Evolutionary conservation across 2,329 filamentous ascomycete genomes (phyloP).

Genomic region (Colletotrichum neosansevieriae): DNA sequence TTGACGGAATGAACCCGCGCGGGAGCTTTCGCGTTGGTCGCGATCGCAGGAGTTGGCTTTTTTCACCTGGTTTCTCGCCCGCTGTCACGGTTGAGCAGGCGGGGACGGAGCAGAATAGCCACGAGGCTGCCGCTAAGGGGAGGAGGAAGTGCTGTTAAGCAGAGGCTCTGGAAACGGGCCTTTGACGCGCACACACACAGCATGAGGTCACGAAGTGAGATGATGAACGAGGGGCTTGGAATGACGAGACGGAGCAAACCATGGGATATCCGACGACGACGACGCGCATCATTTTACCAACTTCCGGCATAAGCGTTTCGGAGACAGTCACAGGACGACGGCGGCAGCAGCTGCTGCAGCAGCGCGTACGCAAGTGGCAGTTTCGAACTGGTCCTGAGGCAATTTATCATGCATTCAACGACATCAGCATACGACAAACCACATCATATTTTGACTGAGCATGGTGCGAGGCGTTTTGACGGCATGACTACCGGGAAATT

Average conservation of each 20-base stretch:
- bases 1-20: slow-evolving; percentile 61
- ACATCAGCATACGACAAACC: slow-evolving; percentile 19
- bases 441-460: slow-evolving; percentile 5
- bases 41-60: slow-evolving; percentile 70
- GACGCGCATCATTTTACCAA: not conserved
- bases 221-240: not conserved
- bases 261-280: not conserved
- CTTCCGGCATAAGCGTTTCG: not conserved
- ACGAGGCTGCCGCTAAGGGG: slow-evolving; percentile 40
- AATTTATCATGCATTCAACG: slow-evolving; percentile 8
- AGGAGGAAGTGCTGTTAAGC: slow-evolving; percentile 46
- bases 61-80: slow-evolving; percentile 66
- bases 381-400: slow-evolving; percentile 4
- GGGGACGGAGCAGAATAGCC: slow-evolving; percentile 45
- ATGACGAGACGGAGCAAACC: not conserved
- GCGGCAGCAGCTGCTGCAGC: not conserved
- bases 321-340: not conserved
- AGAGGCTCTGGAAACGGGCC: not conserved
- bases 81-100: slow-evolving; percentile 62
- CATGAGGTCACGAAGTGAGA: slow-evolving; percentile 9
- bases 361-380: no score
- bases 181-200: not conserved
- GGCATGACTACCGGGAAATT: not conserved
- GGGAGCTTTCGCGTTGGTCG: slow-evolving; percentile 69
- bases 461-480: slow-evolving; percentile 16